Percentiles rank a stretch among this genome's conserved stretches.
phyloP scores from a whole-genome alignment of 129 eudicot species.

The Lonicera japonica region DNA sequence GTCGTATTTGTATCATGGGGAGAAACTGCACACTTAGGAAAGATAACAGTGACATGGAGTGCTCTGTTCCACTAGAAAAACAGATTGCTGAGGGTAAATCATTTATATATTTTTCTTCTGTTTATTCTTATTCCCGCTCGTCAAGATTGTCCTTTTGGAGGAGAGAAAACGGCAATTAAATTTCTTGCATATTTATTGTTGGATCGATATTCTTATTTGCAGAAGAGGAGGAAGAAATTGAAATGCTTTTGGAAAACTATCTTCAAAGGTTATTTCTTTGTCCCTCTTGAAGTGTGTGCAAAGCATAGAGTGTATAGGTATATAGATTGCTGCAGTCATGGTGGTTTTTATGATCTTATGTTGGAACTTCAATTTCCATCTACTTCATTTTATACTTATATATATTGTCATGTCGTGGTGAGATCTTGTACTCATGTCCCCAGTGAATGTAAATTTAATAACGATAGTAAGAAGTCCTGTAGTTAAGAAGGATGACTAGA shows the following conservation, averaged over 20 bases:
- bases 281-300: conserved; percentile 13
- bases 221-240: conserved; percentile 99
- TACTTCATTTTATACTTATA: too few relatives aligned
- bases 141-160: conserved; percentile 5
- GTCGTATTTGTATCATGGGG: conserved; percentile 86
- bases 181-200: neutral
- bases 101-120: neutral
- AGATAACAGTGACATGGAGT: conserved; percentile 44
- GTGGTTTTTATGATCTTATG: neutral
- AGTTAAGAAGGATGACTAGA: neutral
- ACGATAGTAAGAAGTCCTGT: neutral
- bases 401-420: too few relatives aligned
- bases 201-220: conserved; percentile 19
- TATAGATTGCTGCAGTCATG: neutral
- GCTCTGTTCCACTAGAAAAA: conserved; percentile 79
- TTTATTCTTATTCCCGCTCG: neutral
- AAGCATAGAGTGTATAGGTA: neutral
- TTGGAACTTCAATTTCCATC: too few relatives aligned
- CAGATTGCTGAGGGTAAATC: conserved; percentile 84
- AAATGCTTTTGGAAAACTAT: conserved; percentile 94
- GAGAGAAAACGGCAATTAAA: neutral
- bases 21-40: conserved; percentile 66
- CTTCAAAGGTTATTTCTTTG: conserved; percentile 66
- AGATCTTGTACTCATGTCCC: neutral
- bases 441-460: neutral